A percentile compares a stretch with the other conserved stretches of the same genome.
Evolutionary conservation across 352 stramenopile species (phyloP).

Genomic region (Pythium brassicae): DNA sequence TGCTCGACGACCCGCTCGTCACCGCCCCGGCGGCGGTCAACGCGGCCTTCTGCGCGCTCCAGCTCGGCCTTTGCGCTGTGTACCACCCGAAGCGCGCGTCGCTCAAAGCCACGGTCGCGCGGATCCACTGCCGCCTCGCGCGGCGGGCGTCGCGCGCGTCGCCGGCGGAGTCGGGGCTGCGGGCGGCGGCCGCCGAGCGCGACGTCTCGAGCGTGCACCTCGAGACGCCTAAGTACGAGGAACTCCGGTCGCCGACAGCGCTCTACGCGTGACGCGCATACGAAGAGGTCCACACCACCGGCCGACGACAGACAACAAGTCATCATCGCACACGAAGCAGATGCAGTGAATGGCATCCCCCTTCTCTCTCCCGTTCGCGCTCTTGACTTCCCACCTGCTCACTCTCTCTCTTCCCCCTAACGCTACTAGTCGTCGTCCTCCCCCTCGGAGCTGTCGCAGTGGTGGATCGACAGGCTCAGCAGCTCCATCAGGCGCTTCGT

Average conservation of each 20-base stretch:
- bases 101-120: slow-evolving; percentile 5
- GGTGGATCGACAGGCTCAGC: slow-evolving; percentile 67
- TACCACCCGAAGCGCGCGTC: slow-evolving; percentile 18
- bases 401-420: neutral
- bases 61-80: slow-evolving; percentile 29
- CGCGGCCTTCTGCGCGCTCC: slow-evolving; percentile 22
- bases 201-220: slow-evolving; percentile 18
- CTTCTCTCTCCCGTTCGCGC: neutral
- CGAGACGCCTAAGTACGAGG: slow-evolving; percentile 16
- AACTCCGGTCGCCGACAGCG: neutral
- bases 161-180: too few relatives aligned
- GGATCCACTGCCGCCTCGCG: slow-evolving; percentile 1
- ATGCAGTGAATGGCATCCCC: neutral
- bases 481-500: slow-evolving; percentile 81
- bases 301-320: too few relatives aligned
- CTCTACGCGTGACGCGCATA: neutral
- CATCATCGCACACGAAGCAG: neutral
- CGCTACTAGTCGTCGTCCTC: slow-evolving; percentile 4
- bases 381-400: neutral
- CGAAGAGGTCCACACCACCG: too few relatives aligned
- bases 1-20: slow-evolving; percentile 30
- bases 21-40: slow-evolving; percentile 30
- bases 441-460: slow-evolving; percentile 15
- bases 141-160: neutral
- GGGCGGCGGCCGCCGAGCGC: neutral